Conservation (phyloP, 2,329 filamentous ascomycete species). For the Aspergillus puulaauensis region DNA sequence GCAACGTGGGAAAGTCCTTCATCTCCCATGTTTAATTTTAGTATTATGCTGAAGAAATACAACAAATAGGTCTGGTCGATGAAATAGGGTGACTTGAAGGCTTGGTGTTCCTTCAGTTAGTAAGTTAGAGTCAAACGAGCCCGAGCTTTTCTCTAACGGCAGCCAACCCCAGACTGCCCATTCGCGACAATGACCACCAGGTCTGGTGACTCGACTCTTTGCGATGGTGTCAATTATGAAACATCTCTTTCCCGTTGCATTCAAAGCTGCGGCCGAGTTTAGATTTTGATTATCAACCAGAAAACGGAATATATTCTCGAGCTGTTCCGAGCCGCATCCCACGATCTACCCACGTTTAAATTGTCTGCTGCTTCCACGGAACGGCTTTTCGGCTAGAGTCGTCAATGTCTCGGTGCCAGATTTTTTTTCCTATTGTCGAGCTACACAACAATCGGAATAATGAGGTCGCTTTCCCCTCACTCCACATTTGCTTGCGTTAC, state of each 20-base stretch:
- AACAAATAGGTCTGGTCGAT: neutral
- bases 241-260: neutral
- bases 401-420: neutral
- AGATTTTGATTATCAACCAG: neutral
- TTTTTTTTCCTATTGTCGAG: slow-evolving; percentile 1
- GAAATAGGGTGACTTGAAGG: neutral
- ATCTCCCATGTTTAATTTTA: slow-evolving; percentile 2
- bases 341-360: neutral
- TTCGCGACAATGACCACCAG: neutral
- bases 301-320: neutral
- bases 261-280: neutral
- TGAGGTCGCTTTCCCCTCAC: neutral
- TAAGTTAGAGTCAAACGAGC: neutral
- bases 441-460: slow-evolving; percentile 7
- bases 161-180: neutral
- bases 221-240: neutral
- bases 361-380: neutral
- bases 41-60: neutral
- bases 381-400: neutral
- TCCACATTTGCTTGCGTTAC: neutral
- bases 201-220: neutral
- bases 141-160: too few relatives aligned
- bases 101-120: neutral
- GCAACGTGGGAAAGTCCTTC: slow-evolving; percentile 1
- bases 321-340: neutral